phyloP scores from a whole-genome alignment of 2,329 filamentous ascomycete genomes.

The Teratosphaeria gauchensis region DNA sequence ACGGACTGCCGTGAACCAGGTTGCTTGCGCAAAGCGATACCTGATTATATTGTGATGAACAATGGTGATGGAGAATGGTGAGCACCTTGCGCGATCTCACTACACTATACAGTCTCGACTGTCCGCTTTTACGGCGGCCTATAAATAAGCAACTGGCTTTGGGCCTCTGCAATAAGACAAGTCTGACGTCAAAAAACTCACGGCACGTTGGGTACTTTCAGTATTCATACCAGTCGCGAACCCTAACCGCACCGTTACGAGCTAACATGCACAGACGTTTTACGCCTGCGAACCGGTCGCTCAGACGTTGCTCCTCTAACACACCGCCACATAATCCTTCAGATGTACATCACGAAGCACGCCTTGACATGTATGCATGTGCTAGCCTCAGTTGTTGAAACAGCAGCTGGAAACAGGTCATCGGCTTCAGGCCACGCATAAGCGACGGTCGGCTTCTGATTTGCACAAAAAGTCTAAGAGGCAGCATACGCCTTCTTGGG shows the following conservation, averaged over 20 bases:
- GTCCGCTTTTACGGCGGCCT: neutral
- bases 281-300: neutral
- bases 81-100: neutral
- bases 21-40: neutral
- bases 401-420: slow-evolving; percentile 5
- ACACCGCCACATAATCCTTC: neutral
- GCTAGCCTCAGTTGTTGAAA: slow-evolving; percentile 25
- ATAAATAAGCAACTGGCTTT: too few relatives aligned
- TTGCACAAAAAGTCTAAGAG: neutral
- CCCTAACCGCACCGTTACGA: neutral
- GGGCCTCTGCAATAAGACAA: neutral
- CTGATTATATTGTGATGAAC: neutral
- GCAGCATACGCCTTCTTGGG: slow-evolving; percentile 29
- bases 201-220: neutral
- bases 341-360: slow-evolving; percentile 21
- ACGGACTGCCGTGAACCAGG: neutral
- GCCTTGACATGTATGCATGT: slow-evolving; percentile 19
- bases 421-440: neutral
- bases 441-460: neutral
- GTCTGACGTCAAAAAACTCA: neutral
- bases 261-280: neutral
- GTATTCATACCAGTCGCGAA: neutral
- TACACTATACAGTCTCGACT: neutral
- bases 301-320: neutral
- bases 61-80: neutral